These are phyloP conservation scores for Dioscorea dumetorum DNA, from an alignment of 106 monocot genomes.

Conservation along the genomic window DNA sequence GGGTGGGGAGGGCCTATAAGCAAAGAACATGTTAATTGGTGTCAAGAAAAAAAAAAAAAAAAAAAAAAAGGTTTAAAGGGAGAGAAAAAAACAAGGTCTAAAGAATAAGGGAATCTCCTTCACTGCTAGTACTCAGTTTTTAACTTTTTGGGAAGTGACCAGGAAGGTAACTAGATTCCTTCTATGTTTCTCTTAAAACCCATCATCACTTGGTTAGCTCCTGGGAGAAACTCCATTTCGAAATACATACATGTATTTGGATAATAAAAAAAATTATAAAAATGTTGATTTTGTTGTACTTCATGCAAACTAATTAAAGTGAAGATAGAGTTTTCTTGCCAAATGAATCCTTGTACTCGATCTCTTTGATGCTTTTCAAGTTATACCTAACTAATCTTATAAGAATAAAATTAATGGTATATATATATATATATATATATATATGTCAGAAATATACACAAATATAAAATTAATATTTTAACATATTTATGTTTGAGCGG, in stretches of 20 bases:
- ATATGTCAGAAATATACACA: too few relatives aligned
- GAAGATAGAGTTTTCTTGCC: too few relatives aligned
- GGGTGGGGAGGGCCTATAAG: conserved; percentile 21
- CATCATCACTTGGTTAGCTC: too few relatives aligned
- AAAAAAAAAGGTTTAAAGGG: conserved; percentile 28
- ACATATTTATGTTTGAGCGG: too few relatives aligned
- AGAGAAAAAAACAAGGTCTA: conserved; percentile 9
- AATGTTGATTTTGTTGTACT: too few relatives aligned
- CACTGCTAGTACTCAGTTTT: conserved; percentile 28
- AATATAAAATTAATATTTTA: too few relatives aligned
- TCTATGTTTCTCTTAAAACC: neutral
- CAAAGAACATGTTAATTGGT: conserved; percentile 63
- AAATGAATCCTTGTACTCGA: neutral
- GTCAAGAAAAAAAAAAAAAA: conserved; percentile 17
- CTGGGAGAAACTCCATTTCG: too few relatives aligned
- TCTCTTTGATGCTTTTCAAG: too few relatives aligned
- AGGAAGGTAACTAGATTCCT: conserved; percentile 94
- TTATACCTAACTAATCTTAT: neutral
- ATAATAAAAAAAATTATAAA: too few relatives aligned
- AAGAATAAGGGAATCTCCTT: conserved; percentile 47
- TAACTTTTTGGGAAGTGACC: conserved; percentile 68
- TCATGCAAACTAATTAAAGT: too few relatives aligned
- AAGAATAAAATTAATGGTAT: neutral
- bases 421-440: neutral
- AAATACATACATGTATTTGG: too few relatives aligned